Evolutionary conservation across 768 basidiomycete genomes (phyloP), one percentile per base, ranked within the genome.

Genomic region (Panaeolus cyanescens): DNA sequence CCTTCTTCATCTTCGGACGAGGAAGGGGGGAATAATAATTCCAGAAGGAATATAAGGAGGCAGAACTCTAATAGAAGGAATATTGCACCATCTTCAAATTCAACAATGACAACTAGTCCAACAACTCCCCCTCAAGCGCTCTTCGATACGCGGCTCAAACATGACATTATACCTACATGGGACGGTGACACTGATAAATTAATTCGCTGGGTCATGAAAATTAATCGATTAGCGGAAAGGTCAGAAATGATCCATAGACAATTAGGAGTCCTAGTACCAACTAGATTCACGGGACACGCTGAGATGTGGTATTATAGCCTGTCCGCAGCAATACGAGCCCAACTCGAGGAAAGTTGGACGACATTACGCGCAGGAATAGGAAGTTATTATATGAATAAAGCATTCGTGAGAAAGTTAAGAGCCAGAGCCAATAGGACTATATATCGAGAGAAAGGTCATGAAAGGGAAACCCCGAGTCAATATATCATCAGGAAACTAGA

Each of bases 401-500:
- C 60, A 12, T 75, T 66, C 66, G 28, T 73, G 1, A 72, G 76
- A 34, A 61, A 65, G 25, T 73, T 74, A 55, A 70, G 71, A 22
- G 57, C 61, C 2, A 54, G 67, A 19, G 76, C 76, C 0, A 69
- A 65, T 17, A 37, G 62, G 9, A 70, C 72, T 2, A 31, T 30
- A 6, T 78, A 75, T 62, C 42, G 75, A 4, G 75, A 78, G 5
- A 0, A 58, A 1, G 64, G 65, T 0, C 55, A 74, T 55, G 7
- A 61, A 0, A 42, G 50, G 2, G 77, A 78, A 50, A 69, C 63
- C 0, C 76, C 77, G 0, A 74, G 74, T 54, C 68, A 76, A 19
- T 78, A 75, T 55, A 73, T 64, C 62, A 75, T 76, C 37, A 63
- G 74, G 0, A 78, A 78, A 53, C 28, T 57, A 1, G 71, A 72